phyloP scores from a whole-genome alignment of 2,329 filamentous ascomycete species.

The Elsinoe necatrix region DNA sequence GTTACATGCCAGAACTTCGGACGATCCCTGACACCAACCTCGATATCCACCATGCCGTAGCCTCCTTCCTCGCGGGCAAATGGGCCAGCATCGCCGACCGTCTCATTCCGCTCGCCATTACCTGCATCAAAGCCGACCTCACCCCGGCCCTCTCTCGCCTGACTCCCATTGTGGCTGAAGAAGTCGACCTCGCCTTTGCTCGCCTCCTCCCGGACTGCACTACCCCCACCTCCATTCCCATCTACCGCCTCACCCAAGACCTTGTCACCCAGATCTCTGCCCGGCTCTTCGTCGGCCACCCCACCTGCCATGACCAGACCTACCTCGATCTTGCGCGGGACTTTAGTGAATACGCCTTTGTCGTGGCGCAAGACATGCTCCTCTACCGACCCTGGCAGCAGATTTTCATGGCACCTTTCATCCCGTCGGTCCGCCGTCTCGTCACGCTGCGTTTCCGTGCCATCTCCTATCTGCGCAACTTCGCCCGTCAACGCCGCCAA shows the following conservation, averaged over 20 bases:
- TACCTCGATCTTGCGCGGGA: not conserved
- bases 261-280: not conserved
- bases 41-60: not conserved
- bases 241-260: not conserved
- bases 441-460: not conserved
- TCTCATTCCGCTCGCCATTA: not conserved
- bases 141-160: not conserved
- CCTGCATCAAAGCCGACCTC: not conserved
- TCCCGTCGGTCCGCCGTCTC: not conserved
- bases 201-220: not conserved
- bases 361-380: not conserved
- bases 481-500: not conserved
- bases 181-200: not conserved
- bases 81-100: not conserved
- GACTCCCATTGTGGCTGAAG: not conserved
- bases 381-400: not conserved
- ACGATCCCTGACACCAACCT: not conserved
- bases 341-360: not conserved
- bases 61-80: not conserved
- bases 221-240: not conserved
- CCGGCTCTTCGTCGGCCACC: not conserved
- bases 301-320: not conserved
- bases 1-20: not conserved
- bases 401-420: not conserved
- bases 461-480: not conserved